These are phyloP conservation scores for Rostrohypoxylon terebratum DNA, from an alignment of 495 filamentous ascomycete species.

Conservation along the genomic window DNA sequence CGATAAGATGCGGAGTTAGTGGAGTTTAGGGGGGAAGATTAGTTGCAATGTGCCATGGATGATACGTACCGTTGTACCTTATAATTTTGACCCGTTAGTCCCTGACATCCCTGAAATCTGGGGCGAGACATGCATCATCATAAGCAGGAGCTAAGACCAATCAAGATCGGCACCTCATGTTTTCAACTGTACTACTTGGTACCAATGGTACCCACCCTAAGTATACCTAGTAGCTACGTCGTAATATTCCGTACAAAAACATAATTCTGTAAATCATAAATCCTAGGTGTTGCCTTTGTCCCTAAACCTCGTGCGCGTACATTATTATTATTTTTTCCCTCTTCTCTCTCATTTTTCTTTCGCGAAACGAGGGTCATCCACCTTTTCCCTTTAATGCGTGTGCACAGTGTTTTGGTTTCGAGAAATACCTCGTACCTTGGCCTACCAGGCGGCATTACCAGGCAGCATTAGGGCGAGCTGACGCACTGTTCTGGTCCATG, in stretches of 20 bases:
- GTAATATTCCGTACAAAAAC: too few species aligned
- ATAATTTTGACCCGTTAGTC: slow-evolving; percentile 19
- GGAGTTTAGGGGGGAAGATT: slow-evolving; percentile 29
- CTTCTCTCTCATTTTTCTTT: background rate
- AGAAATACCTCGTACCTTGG: background rate
- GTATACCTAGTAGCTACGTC: too few species aligned
- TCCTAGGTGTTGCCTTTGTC: slow-evolving; percentile 2
- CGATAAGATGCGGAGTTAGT: slow-evolving; percentile 27
- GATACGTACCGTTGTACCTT: slow-evolving; percentile 2
- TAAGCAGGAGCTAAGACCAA: slow-evolving; percentile 25
- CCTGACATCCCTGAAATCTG: slow-evolving; percentile 25
- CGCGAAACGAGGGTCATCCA: background rate
- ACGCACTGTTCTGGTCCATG: background rate
- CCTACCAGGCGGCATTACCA: background rate
- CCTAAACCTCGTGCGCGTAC: background rate
- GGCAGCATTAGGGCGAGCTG: slow-evolving; percentile 1
- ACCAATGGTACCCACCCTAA: too few species aligned
- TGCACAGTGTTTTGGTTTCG: slow-evolving; percentile 17
- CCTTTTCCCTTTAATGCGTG: background rate
- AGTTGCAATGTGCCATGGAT: slow-evolving; percentile 4
- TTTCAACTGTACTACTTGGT: background rate
- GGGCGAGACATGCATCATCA: slow-evolving; percentile 39
- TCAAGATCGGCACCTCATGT: slow-evolving; percentile 9
- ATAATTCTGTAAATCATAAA: background rate
- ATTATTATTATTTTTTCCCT: background rate